Evolutionary conservation across 371 early-diverging fungal genomes (phyloP).

Genomic region (Mortierella sp.): DNA sequence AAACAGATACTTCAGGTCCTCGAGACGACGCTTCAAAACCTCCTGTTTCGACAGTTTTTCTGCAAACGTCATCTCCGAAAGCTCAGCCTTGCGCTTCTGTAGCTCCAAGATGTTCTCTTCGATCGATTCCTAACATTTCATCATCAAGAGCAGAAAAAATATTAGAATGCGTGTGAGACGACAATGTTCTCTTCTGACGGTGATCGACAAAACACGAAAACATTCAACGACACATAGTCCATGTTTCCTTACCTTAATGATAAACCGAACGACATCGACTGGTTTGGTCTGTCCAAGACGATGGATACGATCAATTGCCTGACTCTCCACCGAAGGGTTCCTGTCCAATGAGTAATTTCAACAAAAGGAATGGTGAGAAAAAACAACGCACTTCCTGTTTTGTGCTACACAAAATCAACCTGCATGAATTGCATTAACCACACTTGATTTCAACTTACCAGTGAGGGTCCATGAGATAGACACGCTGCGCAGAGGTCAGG

Average conservation of each 20-base stretch:
- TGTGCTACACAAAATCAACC: neutral
- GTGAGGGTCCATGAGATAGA: conserved; percentile 71
- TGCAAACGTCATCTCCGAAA: conserved; percentile 55
- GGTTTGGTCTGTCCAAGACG: conserved; percentile 69
- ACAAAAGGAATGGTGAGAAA: neutral
- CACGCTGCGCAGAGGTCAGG: conserved; percentile 84
- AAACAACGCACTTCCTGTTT: neutral
- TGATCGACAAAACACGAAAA: neutral
- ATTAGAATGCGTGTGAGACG: neutral
- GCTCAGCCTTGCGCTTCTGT: conserved; percentile 53
- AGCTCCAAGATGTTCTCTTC: conserved; percentile 60
- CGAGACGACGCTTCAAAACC: conserved; percentile 55
- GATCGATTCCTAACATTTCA: conserved; percentile 56
- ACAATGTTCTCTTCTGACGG: neutral
- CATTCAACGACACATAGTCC: neutral
- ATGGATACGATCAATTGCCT: conserved; percentile 91
- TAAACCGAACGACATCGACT: conserved; percentile 66
- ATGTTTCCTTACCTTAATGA: conserved; percentile 54
- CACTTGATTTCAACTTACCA: conserved; percentile 50
- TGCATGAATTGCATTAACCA: neutral
- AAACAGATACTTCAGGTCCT: conserved; percentile 50
- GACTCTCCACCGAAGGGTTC: conserved; percentile 85
- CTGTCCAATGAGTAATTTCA: conserved; percentile 31
- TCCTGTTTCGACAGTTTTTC: conserved; percentile 58
- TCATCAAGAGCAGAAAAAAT: conserved; percentile 4